Base-by-base conservation (phyloP, 2,329 filamentous ascomycete species). In the Huntiella bhutanensis region DNA sequence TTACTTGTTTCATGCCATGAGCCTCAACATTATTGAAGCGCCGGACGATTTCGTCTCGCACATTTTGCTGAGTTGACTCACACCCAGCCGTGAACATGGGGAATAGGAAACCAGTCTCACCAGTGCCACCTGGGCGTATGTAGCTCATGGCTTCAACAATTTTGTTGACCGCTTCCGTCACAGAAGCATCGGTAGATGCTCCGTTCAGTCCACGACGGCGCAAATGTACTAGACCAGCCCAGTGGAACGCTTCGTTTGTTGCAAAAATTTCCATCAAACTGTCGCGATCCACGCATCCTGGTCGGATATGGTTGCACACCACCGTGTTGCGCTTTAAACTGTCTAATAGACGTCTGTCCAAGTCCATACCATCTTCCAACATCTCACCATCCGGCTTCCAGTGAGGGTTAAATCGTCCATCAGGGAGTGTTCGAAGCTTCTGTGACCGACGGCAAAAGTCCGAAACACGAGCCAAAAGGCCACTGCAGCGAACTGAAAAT, bases 11-110 rank as follows among this genome's bases (percentile, higher is more conserved):
- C 73, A 88, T 77, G 4, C 82, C 83, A 52, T 78, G 77, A 4
- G 70, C 73, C 61, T 88, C 82, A 1, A 84, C 72, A 13, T 69
- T 69, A 56, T 67, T 66, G 56, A 91, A 67, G 41, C 82, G 67
- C 53, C 75, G 70, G 54, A 82, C 63, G 34, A 88, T 73, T 54
- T 73, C 67, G 17, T 63, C 62, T 43, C 76, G 66, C 53, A 80
- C 71, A 2, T 60, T 60, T 33, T 64, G 55, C 42, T 76, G 70
- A 47, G 63, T 63, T 1, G 77, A 75, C 58, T 91, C 81, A 53
- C 82, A 87, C 0, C 83, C 84, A 1, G 83, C 83, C 1, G 81
- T 82, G 59, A 91, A 91, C 62, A 91, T 76, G 0, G 84, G 83
- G 52, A 91, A 87, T 35, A 91, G 59, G 13, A 83, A 63, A 55